These are phyloP conservation scores for Aspergillus hancockii DNA, from an alignment of 495 filamentous ascomycete species.

Conservation along the genomic window DNA sequence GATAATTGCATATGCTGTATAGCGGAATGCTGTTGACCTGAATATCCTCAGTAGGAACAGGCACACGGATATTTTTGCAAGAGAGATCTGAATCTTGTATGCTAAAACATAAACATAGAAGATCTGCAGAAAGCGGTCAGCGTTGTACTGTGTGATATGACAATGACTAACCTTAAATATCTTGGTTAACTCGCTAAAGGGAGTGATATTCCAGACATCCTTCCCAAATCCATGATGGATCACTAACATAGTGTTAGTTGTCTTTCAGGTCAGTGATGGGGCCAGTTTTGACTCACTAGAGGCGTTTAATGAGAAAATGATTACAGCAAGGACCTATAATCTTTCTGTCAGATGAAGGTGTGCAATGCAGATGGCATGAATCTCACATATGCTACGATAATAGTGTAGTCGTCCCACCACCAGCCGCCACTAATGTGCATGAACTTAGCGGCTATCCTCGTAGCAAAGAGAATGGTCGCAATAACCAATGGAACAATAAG, in stretches of 20 bases:
- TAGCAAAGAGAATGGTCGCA: constrained; percentile 26
- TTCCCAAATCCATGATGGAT: constrained; percentile 29
- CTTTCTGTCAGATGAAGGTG: constrained; percentile 6
- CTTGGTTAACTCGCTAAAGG: constrained; percentile 24
- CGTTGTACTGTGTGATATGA: background rate
- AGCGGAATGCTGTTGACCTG: constrained; percentile 35
- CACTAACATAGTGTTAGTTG: constrained; percentile 21
- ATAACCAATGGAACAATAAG: constrained; percentile 13
- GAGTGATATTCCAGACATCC: constrained; percentile 34
- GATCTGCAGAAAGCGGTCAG: background rate
- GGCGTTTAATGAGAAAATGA: constrained; percentile 20
- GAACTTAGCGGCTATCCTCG: constrained; percentile 29
- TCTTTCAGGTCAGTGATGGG: background rate
- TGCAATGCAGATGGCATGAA: background rate
- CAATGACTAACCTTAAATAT: constrained; percentile 24
- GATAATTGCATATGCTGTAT: constrained; percentile 32
- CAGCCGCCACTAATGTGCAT: constrained; percentile 31
- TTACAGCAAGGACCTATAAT: constrained; percentile 21
- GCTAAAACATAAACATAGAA: constrained; percentile 31
- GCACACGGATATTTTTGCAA: constrained; percentile 53
- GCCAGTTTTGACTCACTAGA: constrained; percentile 17
- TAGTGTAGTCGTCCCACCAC: constrained; percentile 34
- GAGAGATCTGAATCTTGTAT: constrained; percentile 38
- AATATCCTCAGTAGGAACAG: constrained; percentile 50
- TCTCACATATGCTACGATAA: constrained; percentile 31